A percentile compares a stretch with the other conserved stretches of the same genome.
Conservation (phyloP, 2,329 filamentous ascomycete genomes). For the Lojkania enalia region DNA sequence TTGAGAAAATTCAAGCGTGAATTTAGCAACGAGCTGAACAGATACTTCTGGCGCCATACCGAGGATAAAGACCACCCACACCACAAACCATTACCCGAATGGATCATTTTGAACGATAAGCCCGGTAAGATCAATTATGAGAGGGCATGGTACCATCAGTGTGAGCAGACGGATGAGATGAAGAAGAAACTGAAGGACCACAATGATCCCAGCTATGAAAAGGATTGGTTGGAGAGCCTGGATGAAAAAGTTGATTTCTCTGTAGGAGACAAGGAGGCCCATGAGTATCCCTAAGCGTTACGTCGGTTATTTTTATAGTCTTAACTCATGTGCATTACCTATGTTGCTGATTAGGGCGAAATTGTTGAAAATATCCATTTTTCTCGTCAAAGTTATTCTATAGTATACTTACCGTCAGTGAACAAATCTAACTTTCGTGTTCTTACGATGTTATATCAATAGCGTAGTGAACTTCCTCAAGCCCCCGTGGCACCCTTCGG, state of each 20-base stretch:
- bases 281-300: slow-evolving; percentile 16
- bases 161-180: slow-evolving; percentile 25
- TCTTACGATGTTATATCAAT: too few relatives aligned
- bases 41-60: slow-evolving; percentile 35
- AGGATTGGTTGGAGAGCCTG: slow-evolving; percentile 29
- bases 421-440: too few relatives aligned
- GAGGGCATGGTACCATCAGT: slow-evolving; percentile 31
- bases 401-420: too few relatives aligned
- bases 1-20: slow-evolving; percentile 29
- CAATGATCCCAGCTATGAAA: slow-evolving; percentile 12
- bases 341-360: too few relatives aligned
- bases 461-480: too few relatives aligned
- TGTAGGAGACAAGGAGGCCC: slow-evolving; percentile 19
- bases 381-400: too few relatives aligned
- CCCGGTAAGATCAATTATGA: slow-evolving; percentile 31
- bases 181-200: slow-evolving; percentile 16
- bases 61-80: slow-evolving; percentile 13
- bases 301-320: too few relatives aligned
- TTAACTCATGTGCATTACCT: too few relatives aligned
- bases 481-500: neutral
- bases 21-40: slow-evolving; percentile 11
- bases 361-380: too few relatives aligned
- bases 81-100: slow-evolving; percentile 31
- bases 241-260: slow-evolving; percentile 31
- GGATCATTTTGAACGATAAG: slow-evolving; percentile 29